These are phyloP conservation scores for Boletus reticulatus DNA, from an alignment of 768 basidiomycete genomes.

Conservation along the genomic window DNA sequence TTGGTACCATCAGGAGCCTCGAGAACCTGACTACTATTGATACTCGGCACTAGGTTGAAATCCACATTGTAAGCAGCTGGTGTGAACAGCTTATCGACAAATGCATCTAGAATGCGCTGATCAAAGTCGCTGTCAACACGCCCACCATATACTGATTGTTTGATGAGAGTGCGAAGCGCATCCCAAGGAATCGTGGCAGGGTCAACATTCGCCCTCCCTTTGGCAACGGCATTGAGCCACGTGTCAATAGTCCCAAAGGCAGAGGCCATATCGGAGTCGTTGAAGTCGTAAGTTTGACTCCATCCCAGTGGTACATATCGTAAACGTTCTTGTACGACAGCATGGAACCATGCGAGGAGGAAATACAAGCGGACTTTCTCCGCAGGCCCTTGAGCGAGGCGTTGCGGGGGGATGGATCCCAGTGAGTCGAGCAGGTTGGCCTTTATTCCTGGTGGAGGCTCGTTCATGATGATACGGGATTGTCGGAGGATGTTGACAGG, in stretches of 20 bases:
- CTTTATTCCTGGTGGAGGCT: conserved; percentile 95
- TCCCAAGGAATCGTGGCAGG: conserved; percentile 93
- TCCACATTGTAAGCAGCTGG: conserved; percentile 88
- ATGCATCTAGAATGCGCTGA: conserved; percentile 87
- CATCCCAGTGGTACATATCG: conserved; percentile 96
- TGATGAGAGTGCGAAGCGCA: conserved; percentile 89
- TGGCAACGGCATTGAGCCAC: conserved; percentile 79
- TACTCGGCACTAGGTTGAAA: conserved; percentile 80
- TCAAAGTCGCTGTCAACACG: conserved; percentile 95
- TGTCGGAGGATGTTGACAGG: conserved; percentile 96
- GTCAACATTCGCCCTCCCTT: conserved; percentile 89
- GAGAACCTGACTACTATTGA: conserved; percentile 54
- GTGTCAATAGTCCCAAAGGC: conserved; percentile 90
- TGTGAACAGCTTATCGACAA: conserved; percentile 89
- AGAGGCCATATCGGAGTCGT: conserved; percentile 95
- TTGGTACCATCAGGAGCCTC: conserved; percentile 89
- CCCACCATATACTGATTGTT: conserved; percentile 95
- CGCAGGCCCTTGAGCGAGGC: conserved; percentile 80
- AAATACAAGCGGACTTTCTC: conserved; percentile 95
- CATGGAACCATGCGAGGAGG: conserved; percentile 98
- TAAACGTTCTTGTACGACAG: conserved; percentile 93
- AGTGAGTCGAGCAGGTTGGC: conserved; percentile 94
- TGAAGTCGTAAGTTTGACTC: conserved; percentile 98
- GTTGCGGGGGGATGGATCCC: conserved; percentile 63
- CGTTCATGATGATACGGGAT: conserved; percentile 97